Evolutionary conservation across 306 rosid genomes (phyloP).

Genomic region (Quercus alba): DNA sequence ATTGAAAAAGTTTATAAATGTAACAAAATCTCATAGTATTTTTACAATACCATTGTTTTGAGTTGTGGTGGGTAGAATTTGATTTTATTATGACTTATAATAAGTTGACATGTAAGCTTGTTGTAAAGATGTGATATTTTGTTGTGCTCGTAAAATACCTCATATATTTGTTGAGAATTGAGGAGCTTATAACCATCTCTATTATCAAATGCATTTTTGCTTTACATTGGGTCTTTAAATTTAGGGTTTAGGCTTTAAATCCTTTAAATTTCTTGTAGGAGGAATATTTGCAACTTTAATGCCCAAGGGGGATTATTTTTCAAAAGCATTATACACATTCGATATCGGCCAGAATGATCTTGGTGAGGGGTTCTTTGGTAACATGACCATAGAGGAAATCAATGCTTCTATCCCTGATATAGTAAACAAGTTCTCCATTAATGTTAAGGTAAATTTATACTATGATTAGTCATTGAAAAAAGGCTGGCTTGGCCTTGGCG

Average conservation of each 20-base stretch:
- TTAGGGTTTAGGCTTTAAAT: no score
- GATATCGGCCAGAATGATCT: constrained; percentile 38
- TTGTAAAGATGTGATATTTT: no score
- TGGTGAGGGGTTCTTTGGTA: background rate
- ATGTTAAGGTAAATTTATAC: constrained; percentile 34
- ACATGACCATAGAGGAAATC: constrained; percentile 24
- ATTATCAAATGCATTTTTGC: background rate
- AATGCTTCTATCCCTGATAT: background rate
- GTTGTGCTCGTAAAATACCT: no score
- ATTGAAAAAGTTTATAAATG: no score
- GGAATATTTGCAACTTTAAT: background rate
- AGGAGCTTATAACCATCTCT: background rate
- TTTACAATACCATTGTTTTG: no score
- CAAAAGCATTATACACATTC: constrained; percentile 28
- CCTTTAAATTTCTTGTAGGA: background rate
- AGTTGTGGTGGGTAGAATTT: no score
- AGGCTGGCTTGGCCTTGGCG: background rate
- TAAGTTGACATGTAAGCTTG: no score
- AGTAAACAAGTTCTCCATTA: background rate
- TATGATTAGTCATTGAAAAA: background rate
- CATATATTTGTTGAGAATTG: background rate
- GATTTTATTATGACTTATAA: no score
- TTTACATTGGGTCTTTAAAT: background rate
- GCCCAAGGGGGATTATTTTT: background rate
- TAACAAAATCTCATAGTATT: no score